Evolutionary conservation across 257 asterid species (phyloP).

Genomic region (Haberlea rhodopensis): DNA sequence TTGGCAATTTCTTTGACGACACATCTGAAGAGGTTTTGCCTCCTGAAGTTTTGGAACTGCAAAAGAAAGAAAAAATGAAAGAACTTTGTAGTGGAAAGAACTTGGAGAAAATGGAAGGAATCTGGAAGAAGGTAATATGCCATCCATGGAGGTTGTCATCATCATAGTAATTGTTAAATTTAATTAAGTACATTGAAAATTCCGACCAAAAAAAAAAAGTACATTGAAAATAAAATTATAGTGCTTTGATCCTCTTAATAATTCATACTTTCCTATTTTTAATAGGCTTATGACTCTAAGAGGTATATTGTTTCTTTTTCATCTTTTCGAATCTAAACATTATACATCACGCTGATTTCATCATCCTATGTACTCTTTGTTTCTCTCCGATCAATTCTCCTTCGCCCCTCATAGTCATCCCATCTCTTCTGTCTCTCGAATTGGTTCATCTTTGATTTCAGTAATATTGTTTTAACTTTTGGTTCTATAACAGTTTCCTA

Average conservation of each 20-base stretch:
- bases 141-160: slow-evolving; percentile 19
- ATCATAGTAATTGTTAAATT: slow-evolving; percentile 11
- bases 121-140: slow-evolving; percentile 86
- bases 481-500: slow-evolving; percentile 5
- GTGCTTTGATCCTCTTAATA: slow-evolving; percentile 23
- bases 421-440: slow-evolving; percentile 14
- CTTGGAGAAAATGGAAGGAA: slow-evolving; percentile 80
- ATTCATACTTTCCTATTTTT: slow-evolving; percentile 10
- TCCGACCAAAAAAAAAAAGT: too few relatives aligned
- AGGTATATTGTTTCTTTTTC: slow-evolving; percentile 5
- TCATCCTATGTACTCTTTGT: slow-evolving; percentile 14
- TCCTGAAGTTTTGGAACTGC: slow-evolving; percentile 56
- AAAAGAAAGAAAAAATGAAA: slow-evolving; percentile 66
- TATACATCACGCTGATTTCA: slow-evolving; percentile 1
- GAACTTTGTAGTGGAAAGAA: slow-evolving; percentile 66
- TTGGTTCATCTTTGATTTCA: slow-evolving; percentile 25
- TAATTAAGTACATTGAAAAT: slow-evolving; percentile 21
- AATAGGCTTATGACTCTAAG: slow-evolving; percentile 12
- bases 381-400: slow-evolving; percentile 13
- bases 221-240: slow-evolving; percentile 17
- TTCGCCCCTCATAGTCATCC: slow-evolving; percentile 1
- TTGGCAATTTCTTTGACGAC: slow-evolving; percentile 69
- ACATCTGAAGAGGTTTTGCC: slow-evolving; percentile 41
- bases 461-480: slow-evolving; percentile 16
- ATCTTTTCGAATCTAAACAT: slow-evolving; percentile 12